A percentile compares a stretch with the other conserved stretches of the same genome.
Evolutionary conservation across 805 yeast genomes (phyloP).

Genomic region (Pichia phayaonensis): DNA sequence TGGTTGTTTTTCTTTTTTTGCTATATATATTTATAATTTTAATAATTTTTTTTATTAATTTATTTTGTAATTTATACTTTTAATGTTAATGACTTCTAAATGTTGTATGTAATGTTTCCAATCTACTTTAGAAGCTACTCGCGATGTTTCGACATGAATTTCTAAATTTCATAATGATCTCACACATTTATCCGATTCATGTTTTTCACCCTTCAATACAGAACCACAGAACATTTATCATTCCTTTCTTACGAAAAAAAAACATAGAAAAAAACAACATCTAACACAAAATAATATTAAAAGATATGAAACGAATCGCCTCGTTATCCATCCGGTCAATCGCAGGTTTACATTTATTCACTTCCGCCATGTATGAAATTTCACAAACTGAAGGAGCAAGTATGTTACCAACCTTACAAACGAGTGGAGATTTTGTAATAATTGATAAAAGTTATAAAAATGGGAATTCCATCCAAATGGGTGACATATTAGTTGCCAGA

Average conservation of each 20-base stretch:
- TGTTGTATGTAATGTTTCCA: too few relatives aligned
- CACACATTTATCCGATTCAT: too few relatives aligned
- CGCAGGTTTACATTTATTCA: conserved; percentile 52
- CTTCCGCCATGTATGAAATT: conserved; percentile 20
- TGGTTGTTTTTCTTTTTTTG: conserved; percentile 8
- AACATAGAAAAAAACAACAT: too few relatives aligned
- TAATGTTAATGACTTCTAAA: neutral
- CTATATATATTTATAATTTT: neutral
- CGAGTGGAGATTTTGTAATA: conserved; percentile 70
- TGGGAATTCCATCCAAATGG: conserved; percentile 64
- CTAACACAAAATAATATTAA: neutral
- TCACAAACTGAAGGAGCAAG: conserved; percentile 82
- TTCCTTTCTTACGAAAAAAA: too few relatives aligned
- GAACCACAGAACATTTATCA: neutral
- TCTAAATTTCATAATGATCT: too few relatives aligned
- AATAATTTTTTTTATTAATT: neutral
- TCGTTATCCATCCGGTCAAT: conserved; percentile 48
- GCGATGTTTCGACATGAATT: neutral
- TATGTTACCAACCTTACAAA: conserved; percentile 85
- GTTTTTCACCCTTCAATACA: too few relatives aligned
- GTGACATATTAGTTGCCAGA: conserved; percentile 80
- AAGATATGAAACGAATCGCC: conserved; percentile 14
- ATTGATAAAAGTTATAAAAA: conserved; percentile 54
- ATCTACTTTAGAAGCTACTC: too few relatives aligned
- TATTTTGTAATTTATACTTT: neutral